Percentiles rank a stretch among this genome's conserved stretches.
These are phyloP conservation scores for Suhomyces coccinellae DNA, from an alignment of 1,139 yeast species.

Conservation along the genomic window DNA sequence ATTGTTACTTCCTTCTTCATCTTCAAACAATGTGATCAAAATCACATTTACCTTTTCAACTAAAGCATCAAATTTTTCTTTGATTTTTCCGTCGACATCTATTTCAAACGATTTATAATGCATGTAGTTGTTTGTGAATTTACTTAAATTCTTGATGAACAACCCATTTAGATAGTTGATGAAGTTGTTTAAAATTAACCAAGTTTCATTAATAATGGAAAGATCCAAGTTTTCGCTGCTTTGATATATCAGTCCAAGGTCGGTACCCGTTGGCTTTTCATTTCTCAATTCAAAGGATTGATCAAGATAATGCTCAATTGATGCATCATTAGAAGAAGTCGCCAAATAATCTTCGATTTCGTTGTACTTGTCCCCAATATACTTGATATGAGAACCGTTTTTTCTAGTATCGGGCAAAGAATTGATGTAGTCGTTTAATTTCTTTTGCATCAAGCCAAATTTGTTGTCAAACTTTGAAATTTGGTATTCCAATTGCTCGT, in stretches of 20 bases:
- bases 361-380: slow-evolving; percentile 52
- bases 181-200: slow-evolving; percentile 45
- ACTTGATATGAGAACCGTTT: slow-evolving; percentile 45
- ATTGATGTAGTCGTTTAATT: slow-evolving; percentile 37
- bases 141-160: slow-evolving; percentile 31
- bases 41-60: slow-evolving; percentile 29
- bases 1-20: slow-evolving; percentile 28
- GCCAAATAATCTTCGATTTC: slow-evolving; percentile 37
- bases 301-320: slow-evolving; percentile 17
- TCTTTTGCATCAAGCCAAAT: slow-evolving; percentile 45
- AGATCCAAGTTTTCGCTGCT: slow-evolving; percentile 45
- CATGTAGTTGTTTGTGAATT: slow-evolving; percentile 40
- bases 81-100: slow-evolving; percentile 34
- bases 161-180: slow-evolving; percentile 36
- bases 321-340: slow-evolving; percentile 24
- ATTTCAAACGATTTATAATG: slow-evolving; percentile 34
- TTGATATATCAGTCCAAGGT: slow-evolving; percentile 37
- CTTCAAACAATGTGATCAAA: slow-evolving; percentile 35
- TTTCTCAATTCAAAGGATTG: slow-evolving; percentile 8
- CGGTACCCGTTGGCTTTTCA: slow-evolving; percentile 26
- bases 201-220: slow-evolving; percentile 46
- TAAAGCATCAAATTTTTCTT: slow-evolving; percentile 28
- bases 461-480: slow-evolving; percentile 30
- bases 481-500: slow-evolving; percentile 39
- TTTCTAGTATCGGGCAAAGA: slow-evolving; percentile 35